Percentiles rank a stretch among this genome's conserved stretches.
Evolutionary conservation across 2,329 filamentous ascomycete genomes (phyloP).

Genomic region (Arthrobotrys pseudoclavata): DNA sequence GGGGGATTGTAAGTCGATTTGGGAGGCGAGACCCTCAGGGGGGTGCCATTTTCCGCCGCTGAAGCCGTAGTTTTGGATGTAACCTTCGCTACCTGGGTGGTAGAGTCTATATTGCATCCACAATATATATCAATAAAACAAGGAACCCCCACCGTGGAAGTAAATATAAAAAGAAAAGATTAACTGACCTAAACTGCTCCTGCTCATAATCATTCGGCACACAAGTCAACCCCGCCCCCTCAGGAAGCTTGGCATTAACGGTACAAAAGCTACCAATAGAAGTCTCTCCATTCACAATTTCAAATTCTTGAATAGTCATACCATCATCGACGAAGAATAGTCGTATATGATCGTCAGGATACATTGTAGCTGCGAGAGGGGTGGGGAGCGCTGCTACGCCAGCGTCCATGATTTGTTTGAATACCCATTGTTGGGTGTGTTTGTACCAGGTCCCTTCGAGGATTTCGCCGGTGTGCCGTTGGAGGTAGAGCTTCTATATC

Average conservation of each 20-base stretch:
- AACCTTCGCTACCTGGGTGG: neutral
- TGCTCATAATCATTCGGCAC: neutral
- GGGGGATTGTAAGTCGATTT: constrained; percentile 5
- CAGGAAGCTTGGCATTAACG: neutral
- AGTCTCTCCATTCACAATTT: constrained; percentile 12
- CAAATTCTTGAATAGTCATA: neutral
- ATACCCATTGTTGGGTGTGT: neutral
- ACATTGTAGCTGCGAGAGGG: constrained; percentile 25
- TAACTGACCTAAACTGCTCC: constrained; percentile 3
- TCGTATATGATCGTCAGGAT: constrained; percentile 3
- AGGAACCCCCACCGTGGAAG: neutral
- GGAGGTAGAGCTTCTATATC: constrained; percentile 25
- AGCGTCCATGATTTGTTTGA: neutral
- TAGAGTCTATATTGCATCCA: neutral
- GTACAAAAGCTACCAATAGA: constrained; percentile 10
- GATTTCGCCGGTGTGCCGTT: constrained; percentile 22
- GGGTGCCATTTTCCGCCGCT: neutral
- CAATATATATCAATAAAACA: neutral
- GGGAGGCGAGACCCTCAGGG: neutral
- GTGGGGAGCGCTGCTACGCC: neutral
- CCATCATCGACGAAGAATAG: constrained; percentile 12
- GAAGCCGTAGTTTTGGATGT: neutral
- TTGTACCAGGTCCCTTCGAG: constrained; percentile 22
- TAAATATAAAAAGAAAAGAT: no score
- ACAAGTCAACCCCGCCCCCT: neutral